Evolutionary conservation across 768 basidiomycete genomes (phyloP), one percentile per base, ranked within the genome.

Genomic region (Postia placenta): DNA sequence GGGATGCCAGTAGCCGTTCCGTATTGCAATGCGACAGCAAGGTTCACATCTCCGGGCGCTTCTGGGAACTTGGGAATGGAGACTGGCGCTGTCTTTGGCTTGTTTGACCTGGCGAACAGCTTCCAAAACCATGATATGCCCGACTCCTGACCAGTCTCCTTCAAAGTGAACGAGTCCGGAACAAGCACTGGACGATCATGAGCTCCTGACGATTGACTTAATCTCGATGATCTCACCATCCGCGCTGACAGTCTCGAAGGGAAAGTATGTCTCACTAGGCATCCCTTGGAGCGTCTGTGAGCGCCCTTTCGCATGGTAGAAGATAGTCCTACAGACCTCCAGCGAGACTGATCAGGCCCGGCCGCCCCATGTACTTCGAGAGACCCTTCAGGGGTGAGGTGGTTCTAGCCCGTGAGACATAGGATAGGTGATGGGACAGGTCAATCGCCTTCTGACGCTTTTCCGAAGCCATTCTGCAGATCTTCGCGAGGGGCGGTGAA

Each of bases 1-100:
- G 79, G 74, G 14, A 83, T 61, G 7, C 88, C 90, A 2, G 69
- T 60, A 20, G 54, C 60, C 40, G 57, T 56, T 57, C 78, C 75
- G 57, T 92, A 94, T 63, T 94, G 91, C 20, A 94, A 71, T 14
- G 81, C 74, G 12, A 66, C 69, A 0, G 80, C 72, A 3, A 93
- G 71, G 60, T 85, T 83, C 20, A 88, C 54, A 41, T 76, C 74
- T 11, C 64, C 74, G 15, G 72, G 64, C 9, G 63, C 50, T 15
- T 58, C 51, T 2, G 80, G 62, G 60, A 76, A 86, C 66, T 88
- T 92, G 5, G 79, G 80, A 43, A 92, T 68, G 15, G 70, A 69
- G 45, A 85, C 63, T 11, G 71, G 62, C 25, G 64, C 69, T 2
- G 75, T 79, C 54, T 72, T 72, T 48, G 74, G 70, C 53, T 71